Base-by-base conservation (phyloP, 441 rosid genomes). In the Daphne laureola region DNA sequence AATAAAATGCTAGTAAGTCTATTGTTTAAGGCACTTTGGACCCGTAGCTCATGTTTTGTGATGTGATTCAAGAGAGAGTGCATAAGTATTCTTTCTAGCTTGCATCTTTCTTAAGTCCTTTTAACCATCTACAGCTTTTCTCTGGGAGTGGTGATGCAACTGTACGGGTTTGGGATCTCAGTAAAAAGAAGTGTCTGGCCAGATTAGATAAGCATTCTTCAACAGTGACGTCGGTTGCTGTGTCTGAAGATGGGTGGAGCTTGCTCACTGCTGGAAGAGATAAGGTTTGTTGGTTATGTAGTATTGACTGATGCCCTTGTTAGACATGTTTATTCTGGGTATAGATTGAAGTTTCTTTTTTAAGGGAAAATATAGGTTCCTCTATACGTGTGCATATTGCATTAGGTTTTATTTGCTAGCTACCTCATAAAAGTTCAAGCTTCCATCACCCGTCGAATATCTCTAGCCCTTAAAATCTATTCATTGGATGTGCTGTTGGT, bases 141-240 rank as follows among this genome's bases (percentile, higher is more conserved):
- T 86, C 98, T 54, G 97, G 83, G 69, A 80, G 97, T 57, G 97
- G 83, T 72, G 98, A 93, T 79, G 75, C 92, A 52, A 74, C 87
- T 14, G 68, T 89, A 65, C 81, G 95, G 57, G 89, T 79, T 41
- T 93, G 98, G 98, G 84, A 93, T 78, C 86, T 93, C 63, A 21
- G 68, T 58, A 65, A 77, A n/a, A 93, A 89, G 78, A 90, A 82
- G 66, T 83, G 95, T 56, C 65, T 78, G 50, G 85, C 86, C 54
- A 73, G 73, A 53, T 61, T 93, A 41, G 86, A 82, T 14, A 88
- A 63, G 49, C 97, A 93, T 71, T 83, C 87, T 66, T 84, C 98
- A 49, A 66, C 83, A 18, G 95, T 93, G 50, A 87, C 89, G 49
- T 81, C 95, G 31, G 60, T 93, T 71, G 84, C 83, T 55, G 41